A percentile compares a stretch with the other conserved stretches of the same genome.
phyloP scores from a whole-genome alignment of 768 basidiomycete genomes.

The Boletus sensibilis region DNA sequence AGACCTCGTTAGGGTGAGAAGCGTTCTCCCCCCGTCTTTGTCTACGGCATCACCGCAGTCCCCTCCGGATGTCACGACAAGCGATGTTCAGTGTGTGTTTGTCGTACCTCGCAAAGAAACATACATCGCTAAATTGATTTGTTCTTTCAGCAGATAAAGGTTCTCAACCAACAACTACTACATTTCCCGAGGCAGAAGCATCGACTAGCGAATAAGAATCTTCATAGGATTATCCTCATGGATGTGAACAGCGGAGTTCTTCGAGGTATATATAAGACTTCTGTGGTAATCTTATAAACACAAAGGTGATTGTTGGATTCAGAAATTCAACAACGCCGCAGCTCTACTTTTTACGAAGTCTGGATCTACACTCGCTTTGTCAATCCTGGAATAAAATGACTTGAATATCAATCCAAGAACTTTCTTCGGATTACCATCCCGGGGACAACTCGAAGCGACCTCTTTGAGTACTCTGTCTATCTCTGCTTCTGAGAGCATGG shows the following conservation, averaged over 20 bases:
- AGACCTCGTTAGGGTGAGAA: conserved; percentile 74
- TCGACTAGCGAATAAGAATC: neutral
- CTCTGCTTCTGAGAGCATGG: conserved; percentile 53
- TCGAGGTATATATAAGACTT: neutral
- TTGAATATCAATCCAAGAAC: conserved; percentile 54
- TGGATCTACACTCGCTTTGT: conserved; percentile 57
- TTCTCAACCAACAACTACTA: neutral
- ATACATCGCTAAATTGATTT: neutral
- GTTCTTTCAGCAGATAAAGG: neutral
- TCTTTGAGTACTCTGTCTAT: conserved; percentile 52
- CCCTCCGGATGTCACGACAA: conserved; percentile 11
- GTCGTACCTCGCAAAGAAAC: neutral
- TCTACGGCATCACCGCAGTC: conserved; percentile 10
- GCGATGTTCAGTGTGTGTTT: conserved; percentile 15
- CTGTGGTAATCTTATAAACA: neutral
- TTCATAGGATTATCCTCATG: conserved; percentile 1
- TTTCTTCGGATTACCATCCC: conserved; percentile 20
- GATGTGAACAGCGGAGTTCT: neutral
- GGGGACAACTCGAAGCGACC: conserved; percentile 34
- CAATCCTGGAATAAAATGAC: conserved; percentile 59
- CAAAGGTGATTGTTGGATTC: neutral
- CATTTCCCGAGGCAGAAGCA: neutral
- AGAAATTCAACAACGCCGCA: conserved; percentile 35
- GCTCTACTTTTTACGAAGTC: conserved; percentile 55
- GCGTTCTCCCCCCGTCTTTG: conserved; percentile 53